Percentiles rank a stretch among this genome's conserved stretches.
These are phyloP conservation scores for Penicillium arizonense DNA, from an alignment of 495 filamentous ascomycete species.

Conservation along the genomic window DNA sequence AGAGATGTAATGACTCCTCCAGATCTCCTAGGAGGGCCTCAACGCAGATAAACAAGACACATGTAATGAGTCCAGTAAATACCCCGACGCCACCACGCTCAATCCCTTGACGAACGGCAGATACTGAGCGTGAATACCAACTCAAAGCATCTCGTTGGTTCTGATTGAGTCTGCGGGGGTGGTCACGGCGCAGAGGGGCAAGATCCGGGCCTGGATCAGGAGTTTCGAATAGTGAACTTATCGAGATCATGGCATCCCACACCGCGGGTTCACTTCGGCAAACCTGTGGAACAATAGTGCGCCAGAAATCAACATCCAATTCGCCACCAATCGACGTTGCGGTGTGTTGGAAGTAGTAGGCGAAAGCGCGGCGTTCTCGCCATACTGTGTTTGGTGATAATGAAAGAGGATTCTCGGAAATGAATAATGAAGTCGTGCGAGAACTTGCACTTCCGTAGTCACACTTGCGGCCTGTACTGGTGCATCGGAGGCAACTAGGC, in stretches of 20 bases:
- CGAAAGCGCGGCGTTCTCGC: conserved; percentile 41
- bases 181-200: conserved; percentile 5
- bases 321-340: conserved; percentile 37
- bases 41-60: conserved; percentile 58
- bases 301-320: conserved; percentile 56
- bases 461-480: conserved; percentile 49
- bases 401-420: conserved; percentile 17
- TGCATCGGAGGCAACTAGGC: conserved; percentile 46
- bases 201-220: conserved; percentile 19
- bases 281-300: conserved; percentile 53
- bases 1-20: conserved; percentile 32
- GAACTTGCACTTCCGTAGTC: conserved; percentile 27
- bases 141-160: conserved; percentile 41
- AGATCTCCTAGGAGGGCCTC: conserved; percentile 48
- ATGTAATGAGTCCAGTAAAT: conserved; percentile 48
- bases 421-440: not conserved
- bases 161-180: conserved; percentile 29
- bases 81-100: conserved; percentile 27
- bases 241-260: conserved; percentile 55
- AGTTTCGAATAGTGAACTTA: conserved; percentile 53
- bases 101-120: conserved; percentile 48
- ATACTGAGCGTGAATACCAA: conserved; percentile 48
- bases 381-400: conserved; percentile 25
- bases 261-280: conserved; percentile 56
- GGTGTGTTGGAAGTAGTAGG: conserved; percentile 37